Evolutionary conservation across 2,329 filamentous ascomycete genomes (phyloP), one percentile per base, ranked within the genome.

Genomic region (Stagonosporopsis chrysanthemi): DNA sequence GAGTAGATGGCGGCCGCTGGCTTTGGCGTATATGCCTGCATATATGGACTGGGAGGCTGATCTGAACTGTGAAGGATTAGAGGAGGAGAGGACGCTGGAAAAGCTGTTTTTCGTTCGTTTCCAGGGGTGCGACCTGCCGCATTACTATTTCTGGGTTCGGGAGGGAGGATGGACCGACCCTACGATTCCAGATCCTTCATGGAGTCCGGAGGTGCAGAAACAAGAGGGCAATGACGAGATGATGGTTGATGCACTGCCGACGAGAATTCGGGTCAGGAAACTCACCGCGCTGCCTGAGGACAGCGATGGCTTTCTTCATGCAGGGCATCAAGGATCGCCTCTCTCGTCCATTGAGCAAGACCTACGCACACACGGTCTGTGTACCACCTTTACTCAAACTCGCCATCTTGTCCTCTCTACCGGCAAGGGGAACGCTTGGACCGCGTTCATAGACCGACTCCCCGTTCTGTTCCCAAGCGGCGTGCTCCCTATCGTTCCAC

Each of bases 81-180:
- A 60, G 14, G 19, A 17, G 1, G 5, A 52, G 15, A 46, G 41
- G 8, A 41, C 41, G 4, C 36, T 73, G 1, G 61, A 65, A 0
- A 69, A 65, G 12, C 36, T 75, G 15, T 72, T 64, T 43, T 76
- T 63, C 35, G 59, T 75, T 1, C 63, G 69, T 11, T 72, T 74
- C 33, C 54, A 41, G 2, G 64, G 64, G 2, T 69, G 66, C 36
- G 64, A 70, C 42, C 48, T 75, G 1, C 74, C 74, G 19, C 70
- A 72, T 43, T 76, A 72, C 53, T 73, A 67, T 31, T 76, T 75
- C 50, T 75, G 71, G 72, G 54, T 60, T 0, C 39, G 43, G 0
- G n/a, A 48, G 4, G 61, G 58, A 4, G 67, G 64, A 17, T 70
- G 68, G 69, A 40, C 24, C 9, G 61, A 72, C 56, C 68, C 71